phyloP scores from a whole-genome alignment of 2,329 filamentous ascomycete genomes.

The Sporothrix humicola region DNA sequence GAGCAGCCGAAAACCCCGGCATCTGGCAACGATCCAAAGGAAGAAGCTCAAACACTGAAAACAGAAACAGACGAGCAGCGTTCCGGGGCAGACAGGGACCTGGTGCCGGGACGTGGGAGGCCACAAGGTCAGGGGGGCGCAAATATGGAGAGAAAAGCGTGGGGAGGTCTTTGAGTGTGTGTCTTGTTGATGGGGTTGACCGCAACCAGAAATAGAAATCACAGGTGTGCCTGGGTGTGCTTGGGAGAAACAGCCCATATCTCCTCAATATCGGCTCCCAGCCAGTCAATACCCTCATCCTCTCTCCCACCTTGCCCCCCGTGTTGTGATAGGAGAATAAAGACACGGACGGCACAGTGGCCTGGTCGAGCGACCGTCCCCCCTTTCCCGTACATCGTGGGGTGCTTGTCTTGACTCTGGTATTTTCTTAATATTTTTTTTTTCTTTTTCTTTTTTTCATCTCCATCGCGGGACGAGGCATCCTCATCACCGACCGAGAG shows the following conservation, averaged over 20 bases:
- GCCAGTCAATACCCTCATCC: background rate
- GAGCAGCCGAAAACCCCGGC: conserved; percentile 8
- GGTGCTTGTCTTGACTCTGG: background rate
- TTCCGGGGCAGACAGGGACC: conserved; percentile 15
- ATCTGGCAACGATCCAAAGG: background rate
- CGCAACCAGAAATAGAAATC: conserved; percentile 27
- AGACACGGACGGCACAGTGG: conserved; percentile 22
- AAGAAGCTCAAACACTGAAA: conserved; percentile 16
- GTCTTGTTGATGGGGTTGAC: background rate
- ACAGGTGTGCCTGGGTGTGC: background rate
- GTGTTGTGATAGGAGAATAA: background rate
- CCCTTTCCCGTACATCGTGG: conserved; percentile 24
- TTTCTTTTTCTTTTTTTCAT: background rate
- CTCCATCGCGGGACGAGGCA: background rate
- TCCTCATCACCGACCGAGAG: conserved; percentile 17
- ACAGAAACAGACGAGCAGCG: conserved; percentile 14
- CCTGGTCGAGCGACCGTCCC: background rate
- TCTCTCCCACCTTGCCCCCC: background rate
- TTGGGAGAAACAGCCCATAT: conserved; percentile 4
- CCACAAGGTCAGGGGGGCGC: background rate
- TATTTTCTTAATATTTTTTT: background rate
- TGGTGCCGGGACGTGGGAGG: background rate
- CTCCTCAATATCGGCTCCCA: conserved; percentile 7
- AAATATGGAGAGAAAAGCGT: conserved; percentile 21
- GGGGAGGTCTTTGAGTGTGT: conserved; percentile 12